Conservation (phyloP, 2,329 filamentous ascomycete species). For the Didymella arachidicola region DNA sequence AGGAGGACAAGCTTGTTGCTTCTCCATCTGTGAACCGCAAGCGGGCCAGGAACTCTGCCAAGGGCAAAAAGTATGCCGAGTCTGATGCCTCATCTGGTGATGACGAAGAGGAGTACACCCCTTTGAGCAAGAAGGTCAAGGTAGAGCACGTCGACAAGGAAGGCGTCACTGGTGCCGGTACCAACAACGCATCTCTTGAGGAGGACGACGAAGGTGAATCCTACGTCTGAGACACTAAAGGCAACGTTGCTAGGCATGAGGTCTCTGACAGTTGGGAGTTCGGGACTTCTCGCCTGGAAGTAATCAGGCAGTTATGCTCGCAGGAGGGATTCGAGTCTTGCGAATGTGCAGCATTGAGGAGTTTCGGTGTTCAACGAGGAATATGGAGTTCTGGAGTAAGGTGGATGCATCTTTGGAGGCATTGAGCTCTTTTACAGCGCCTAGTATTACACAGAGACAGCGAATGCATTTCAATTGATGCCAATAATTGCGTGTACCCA, state of each 20-base stretch:
- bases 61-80: neutral
- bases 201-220: conserved; percentile 1
- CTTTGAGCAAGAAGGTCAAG: conserved; percentile 10
- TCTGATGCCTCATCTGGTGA: conserved; percentile 1
- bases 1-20: neutral
- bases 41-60: neutral
- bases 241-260: no score
- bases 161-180: neutral
- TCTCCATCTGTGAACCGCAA: neutral
- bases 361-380: neutral
- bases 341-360: no score
- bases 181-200: neutral
- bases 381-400: neutral
- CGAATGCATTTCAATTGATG: neutral
- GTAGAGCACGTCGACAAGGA: neutral
- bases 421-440: neutral
- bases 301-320: neutral
- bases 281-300: neutral
- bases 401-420: neutral
- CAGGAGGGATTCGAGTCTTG: neutral
- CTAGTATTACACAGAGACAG: neutral
- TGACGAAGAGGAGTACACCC: conserved; percentile 4
- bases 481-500: no score
- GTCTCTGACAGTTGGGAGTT: neutral
- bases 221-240: neutral